Percentiles rank a stretch among this genome's conserved stretches.
phyloP scores from a whole-genome alignment of 1,284 basidiomycete genomes.

The Ganoderma leucocontextum region DNA sequence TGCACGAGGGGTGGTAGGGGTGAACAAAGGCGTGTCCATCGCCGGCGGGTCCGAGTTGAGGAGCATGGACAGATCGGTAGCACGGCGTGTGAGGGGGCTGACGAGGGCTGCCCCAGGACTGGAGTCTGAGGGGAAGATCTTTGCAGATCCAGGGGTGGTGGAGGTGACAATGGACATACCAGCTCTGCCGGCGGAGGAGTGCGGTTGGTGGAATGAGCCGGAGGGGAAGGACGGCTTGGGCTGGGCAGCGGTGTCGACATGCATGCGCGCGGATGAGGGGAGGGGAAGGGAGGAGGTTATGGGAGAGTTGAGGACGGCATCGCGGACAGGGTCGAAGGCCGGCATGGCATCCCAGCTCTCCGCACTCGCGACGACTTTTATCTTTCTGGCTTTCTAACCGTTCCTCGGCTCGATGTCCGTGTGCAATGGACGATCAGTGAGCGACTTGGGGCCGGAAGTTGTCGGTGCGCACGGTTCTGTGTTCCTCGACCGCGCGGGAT shows the following conservation, averaged over 20 bases:
- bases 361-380: conserved; percentile 13
- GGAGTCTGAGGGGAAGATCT: conserved; percentile 28
- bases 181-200: conserved; percentile 25
- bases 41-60: conserved; percentile 63
- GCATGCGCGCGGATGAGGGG: conserved; percentile 37
- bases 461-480: conserved; percentile 11
- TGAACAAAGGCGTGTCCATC: conserved; percentile 51
- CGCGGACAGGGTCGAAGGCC: conserved; percentile 84
- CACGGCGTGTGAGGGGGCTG: conserved; percentile 59
- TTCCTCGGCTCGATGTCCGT: conserved; percentile 23
- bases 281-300: conserved; percentile 44
- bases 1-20: conserved; percentile 45
- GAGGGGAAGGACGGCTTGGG: conserved; percentile 21
- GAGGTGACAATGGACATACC: conserved; percentile 32
- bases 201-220: conserved; percentile 27
- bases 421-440: conserved; percentile 14
- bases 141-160: conserved; percentile 23
- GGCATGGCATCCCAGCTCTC: conserved; percentile 57
- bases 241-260: conserved; percentile 37
- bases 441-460: conserved; percentile 10
- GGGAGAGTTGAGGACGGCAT: conserved; percentile 79
- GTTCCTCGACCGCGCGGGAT: conserved; percentile 24
- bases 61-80: conserved; percentile 74
- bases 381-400: conserved; percentile 12
- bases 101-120: conserved; percentile 29